phyloP scores from a whole-genome alignment of 305 asterid species.

The Lippia alba region DNA sequence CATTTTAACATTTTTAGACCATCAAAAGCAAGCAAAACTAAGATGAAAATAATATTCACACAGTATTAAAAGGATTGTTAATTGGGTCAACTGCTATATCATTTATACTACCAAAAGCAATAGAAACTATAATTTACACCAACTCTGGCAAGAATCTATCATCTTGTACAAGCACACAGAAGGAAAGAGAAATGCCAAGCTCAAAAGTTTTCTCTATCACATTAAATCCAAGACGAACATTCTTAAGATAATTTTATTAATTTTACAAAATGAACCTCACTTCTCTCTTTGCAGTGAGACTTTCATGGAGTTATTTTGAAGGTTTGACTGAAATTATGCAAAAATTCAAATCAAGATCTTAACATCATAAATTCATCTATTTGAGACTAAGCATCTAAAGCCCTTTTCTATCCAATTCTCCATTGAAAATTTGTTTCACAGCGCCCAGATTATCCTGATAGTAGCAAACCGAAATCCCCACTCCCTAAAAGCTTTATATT shows the following conservation, averaged over 20 bases:
- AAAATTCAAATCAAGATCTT: too few species aligned
- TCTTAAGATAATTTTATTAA: too few species aligned
- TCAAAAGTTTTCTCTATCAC: not conserved
- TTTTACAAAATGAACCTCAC: too few species aligned
- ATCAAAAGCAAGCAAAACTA: slow-evolving; percentile 5
- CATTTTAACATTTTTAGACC: slow-evolving; percentile 4
- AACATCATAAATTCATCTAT: too few species aligned
- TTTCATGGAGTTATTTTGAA: too few species aligned
- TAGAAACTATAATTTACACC: not conserved
- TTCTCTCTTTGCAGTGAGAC: too few species aligned
- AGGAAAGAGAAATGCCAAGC: not conserved
- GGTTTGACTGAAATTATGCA: too few species aligned
- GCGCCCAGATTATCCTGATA: slow-evolving; percentile 2
- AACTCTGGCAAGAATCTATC: too few species aligned
- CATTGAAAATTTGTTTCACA: not conserved
- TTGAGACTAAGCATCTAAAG: not conserved
- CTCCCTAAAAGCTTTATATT: not conserved
- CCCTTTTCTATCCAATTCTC: not conserved
- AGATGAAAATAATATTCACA: slow-evolving; percentile 2
- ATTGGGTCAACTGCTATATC: not conserved
- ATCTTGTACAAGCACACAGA: too few species aligned
- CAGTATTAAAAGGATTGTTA: not conserved
- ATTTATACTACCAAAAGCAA: not conserved
- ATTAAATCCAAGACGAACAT: not conserved
- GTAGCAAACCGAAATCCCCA: not conserved